Percentiles rank a stretch among this genome's conserved stretches.
Conservation (phyloP, 202 grass and related monocot species). For the Hordeum pubiflorum region DNA sequence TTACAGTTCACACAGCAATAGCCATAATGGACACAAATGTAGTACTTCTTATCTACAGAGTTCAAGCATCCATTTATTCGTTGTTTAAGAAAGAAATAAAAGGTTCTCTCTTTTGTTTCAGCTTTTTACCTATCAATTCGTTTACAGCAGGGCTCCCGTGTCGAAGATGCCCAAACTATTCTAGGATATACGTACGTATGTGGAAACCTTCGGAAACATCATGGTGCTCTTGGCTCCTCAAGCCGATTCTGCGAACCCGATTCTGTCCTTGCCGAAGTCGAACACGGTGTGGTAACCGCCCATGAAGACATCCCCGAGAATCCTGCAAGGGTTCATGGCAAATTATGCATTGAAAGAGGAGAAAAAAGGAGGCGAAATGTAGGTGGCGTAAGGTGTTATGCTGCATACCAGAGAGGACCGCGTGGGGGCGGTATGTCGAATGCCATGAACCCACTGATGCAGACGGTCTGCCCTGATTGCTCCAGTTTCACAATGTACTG, state of each 20-base stretch:
- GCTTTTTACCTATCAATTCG: neutral
- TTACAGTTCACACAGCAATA: neutral
- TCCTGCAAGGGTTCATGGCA: conserved; percentile 39
- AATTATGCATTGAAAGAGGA: neutral
- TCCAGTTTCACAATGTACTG: conserved; percentile 87
- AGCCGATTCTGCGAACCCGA: conserved; percentile 65
- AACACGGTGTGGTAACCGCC: conserved; percentile 91
- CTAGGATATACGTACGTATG: neutral
- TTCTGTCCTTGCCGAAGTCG: conserved; percentile 68
- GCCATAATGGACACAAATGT: neutral
- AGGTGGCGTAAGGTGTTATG: neutral
- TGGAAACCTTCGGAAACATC: neutral
- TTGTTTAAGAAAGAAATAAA: conserved; percentile 3
- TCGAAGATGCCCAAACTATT: neutral
- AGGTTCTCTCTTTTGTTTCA: neutral
- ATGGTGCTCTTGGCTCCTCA: conserved; percentile 19
- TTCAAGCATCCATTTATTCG: neutral
- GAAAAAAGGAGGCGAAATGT: neutral
- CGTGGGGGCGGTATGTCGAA: conserved; percentile 65
- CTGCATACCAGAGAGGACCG: conserved; percentile 72
- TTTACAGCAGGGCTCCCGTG: neutral
- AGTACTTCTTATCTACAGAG: no score
- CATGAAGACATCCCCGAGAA: conserved; percentile 99
- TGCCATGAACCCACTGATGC: conserved; percentile 88
- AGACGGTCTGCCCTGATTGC: conserved; percentile 57